Base-by-base conservation (phyloP, 306 rosid species). In the Cercis canadensis region DNA sequence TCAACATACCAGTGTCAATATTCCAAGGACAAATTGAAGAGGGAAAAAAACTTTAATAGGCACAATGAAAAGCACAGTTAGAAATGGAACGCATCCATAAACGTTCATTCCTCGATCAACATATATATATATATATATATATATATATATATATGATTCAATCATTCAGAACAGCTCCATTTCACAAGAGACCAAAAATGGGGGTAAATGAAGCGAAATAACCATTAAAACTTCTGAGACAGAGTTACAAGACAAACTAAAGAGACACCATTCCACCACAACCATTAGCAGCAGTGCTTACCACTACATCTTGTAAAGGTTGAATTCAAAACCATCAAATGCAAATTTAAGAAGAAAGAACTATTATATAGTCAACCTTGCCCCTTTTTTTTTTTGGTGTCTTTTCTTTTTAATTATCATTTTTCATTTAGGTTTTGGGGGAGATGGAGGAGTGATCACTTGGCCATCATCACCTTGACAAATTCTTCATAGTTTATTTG, bases 381-480 rank as follows among this genome's bases (percentile, higher is more conserved):
- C 40, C 67, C 36, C 70, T 14, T 13, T 0, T 57, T 62, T 0
- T 14, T 51, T 4, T 41, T n/a, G n/a, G 29, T 7, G 6, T 7
- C 15, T 33, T 51, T 74, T 65, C 5, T 33, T 51, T 24, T 40
- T 7, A 17, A 32, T 17, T 69, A 29, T 54, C 17, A 63, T 17
- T 34, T 59, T 33, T 40, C 63, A 55, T 61, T 43, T 4, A 37
- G 19, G 14, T 43, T 73, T 63, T 10, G 52, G 54, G 54, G 36
- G 19, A 50, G 65, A 51, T 34, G 16, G 44, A 21, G 16, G 44
- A 16, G 12, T 7, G 36, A 31, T 77, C 86, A 90, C 88, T 90
- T 90, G 50, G 97, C 97, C 97, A 90, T 90, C 97, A 90, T 90
- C 69, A 90, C 92, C 88, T 86, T 90, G 29, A 88, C 97, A 62